Base-by-base conservation (phyloP, 345 rosid species). In the Gynandropsis gynandra region DNA sequence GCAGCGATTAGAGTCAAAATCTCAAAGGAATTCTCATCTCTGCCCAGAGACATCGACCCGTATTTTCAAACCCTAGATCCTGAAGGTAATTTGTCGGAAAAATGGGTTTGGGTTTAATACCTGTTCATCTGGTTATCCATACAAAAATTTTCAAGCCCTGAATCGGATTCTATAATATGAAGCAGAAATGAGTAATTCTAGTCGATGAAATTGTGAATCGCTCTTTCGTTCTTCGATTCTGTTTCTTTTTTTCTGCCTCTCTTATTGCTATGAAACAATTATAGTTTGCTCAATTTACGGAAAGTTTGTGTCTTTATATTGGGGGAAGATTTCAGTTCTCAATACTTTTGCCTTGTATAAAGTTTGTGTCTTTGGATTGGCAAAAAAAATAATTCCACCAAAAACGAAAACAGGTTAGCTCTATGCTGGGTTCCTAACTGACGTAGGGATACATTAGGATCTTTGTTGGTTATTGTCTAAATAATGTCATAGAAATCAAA, bases 41-140 rank as follows among this genome's bases (percentile, higher is more conserved):
- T 92, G 52, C 96, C 93, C 21, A 87, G 78, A 69, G 95, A 92
- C 21, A 58, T 71, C 18, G 80, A 92, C 80, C 89, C 95, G 20
- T 85, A 63, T 61, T 71, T 92, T 56, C 93, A 80, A 24, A 79
- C 83, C 61, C 78, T 87, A 42, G 89, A 82, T 56, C 74, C 82
- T 44, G 88, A 85, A 74, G 96, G 98, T 80, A 32, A 27, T 0
- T 52, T 48, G 17, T 46, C 52, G 15, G 36, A 36, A 45, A 35
- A 15, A 14, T 42, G 5, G 8, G 19, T 1, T 4, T 40, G 42
- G 42, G 41, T 42, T 9, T 8, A 0, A 52, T 34, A 8, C 1
- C 42, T 17, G 55, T 50, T 63, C 13, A n/a, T 49, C 16, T 34
- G 6, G 42, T 41, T 24, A 18, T n/a, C 49, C 5, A 5, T 2